Percentiles rank a stretch among this genome's conserved stretches.
These are phyloP conservation scores for Lentinula edodes DNA, from an alignment of 768 basidiomycete species.

Conservation along the genomic window DNA sequence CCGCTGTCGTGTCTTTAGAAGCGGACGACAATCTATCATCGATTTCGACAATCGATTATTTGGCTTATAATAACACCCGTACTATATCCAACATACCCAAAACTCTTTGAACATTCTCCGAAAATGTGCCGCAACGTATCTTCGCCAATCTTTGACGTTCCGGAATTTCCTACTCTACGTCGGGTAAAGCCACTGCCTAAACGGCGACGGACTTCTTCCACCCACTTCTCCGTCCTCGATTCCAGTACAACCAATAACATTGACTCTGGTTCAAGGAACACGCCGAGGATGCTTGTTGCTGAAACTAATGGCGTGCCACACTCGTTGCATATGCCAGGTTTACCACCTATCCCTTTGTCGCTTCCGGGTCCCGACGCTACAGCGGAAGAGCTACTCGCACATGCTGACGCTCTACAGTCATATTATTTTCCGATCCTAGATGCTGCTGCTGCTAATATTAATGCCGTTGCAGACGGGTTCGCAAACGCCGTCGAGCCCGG, in stretches of 20 bases:
- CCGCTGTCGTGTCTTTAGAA: neutral
- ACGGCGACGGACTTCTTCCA: constrained; percentile 40
- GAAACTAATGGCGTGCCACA: neutral
- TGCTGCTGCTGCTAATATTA: constrained; percentile 6
- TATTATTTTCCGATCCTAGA: constrained; percentile 55
- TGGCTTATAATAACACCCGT: neutral
- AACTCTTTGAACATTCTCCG: neutral
- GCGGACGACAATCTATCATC: neutral
- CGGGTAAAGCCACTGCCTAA: constrained; percentile 77
- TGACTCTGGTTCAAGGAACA: neutral
- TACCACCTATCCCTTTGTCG: constrained; percentile 20
- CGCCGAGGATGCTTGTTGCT: neutral
- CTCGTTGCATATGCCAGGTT: neutral
- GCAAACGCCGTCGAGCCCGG: neutral
- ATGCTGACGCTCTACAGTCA: constrained; percentile 51
- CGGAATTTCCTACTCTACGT: constrained; percentile 57
- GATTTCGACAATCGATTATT: constrained; percentile 5
- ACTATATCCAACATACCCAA: neutral
- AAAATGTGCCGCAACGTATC: constrained; percentile 2
- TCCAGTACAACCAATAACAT: neutral
- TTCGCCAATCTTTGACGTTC: constrained; percentile 56
- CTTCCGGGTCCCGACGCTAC: constrained; percentile 39
- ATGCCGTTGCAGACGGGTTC: neutral
- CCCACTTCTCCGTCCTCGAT: neutral
- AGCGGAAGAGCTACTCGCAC: constrained; percentile 53